A percentile compares a stretch with the other conserved stretches of the same genome.
phyloP scores from a whole-genome alignment of 495 filamentous ascomycete genomes.

The Tuber borchii region DNA sequence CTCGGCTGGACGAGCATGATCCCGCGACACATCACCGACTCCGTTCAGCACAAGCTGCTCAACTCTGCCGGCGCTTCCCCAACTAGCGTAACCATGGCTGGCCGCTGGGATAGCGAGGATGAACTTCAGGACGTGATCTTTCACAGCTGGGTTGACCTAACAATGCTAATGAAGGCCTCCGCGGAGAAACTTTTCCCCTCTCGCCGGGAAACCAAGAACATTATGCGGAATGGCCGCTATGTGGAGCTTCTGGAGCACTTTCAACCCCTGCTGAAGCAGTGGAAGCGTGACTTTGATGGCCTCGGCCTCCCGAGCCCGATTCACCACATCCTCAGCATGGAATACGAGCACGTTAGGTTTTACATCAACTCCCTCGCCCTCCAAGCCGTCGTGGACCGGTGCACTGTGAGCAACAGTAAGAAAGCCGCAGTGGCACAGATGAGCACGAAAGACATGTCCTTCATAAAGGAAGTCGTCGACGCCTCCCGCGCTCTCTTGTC shows the following conservation, averaged over 20 bases:
- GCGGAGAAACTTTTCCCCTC: constrained; percentile 80
- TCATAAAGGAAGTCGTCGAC: constrained; percentile 81
- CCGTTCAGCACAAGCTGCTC: constrained; percentile 22
- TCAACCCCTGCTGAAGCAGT: constrained; percentile 61
- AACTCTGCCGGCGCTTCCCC: constrained; percentile 26
- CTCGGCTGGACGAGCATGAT: constrained; percentile 93
- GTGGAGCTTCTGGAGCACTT: constrained; percentile 71
- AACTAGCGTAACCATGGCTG: constrained; percentile 8
- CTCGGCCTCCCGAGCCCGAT: constrained; percentile 67
- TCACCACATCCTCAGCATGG: constrained; percentile 77
- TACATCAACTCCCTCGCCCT: constrained; percentile 90
- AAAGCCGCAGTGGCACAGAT: constrained; percentile 51
- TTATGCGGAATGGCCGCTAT: constrained; percentile 80
- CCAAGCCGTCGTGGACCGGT: constrained; percentile 90
- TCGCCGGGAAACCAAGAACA: constrained; percentile 70
- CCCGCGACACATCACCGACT: constrained; percentile 54
- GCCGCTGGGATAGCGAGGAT: constrained; percentile 31
- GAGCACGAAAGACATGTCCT: constrained; percentile 55
- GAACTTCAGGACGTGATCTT: constrained; percentile 67
- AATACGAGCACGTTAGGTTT: constrained; percentile 80
- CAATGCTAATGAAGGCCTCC: constrained; percentile 76
- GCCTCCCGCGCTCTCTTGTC: constrained; percentile 75
- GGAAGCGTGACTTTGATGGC: constrained; percentile 66
- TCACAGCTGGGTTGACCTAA: constrained; percentile 85
- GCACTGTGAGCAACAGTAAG: constrained; percentile 57